Base-by-base conservation (phyloP, 352 stramenopile genomes). In the Pythium monospermum region DNA sequence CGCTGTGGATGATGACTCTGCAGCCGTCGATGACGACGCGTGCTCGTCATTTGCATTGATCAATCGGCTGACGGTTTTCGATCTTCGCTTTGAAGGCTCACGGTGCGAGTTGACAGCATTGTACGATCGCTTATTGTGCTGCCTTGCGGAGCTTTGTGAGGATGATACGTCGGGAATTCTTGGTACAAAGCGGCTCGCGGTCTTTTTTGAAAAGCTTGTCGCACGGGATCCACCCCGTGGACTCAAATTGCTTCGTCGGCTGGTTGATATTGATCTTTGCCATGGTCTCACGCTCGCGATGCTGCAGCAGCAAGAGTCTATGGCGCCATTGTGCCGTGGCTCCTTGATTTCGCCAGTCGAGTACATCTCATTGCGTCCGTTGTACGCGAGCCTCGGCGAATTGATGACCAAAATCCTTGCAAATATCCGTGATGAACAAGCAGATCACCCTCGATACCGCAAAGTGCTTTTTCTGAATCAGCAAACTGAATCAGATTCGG, bases 271-370 rank as follows among this genome's bases (percentile, higher is more conserved):
- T 2, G 82, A 93, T 47, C 73, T 90, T 3, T 74, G 66, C 3
- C 73, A 88, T 51, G 76, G 76, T 11, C 65, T 93, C 40, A 87
- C 82, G 22, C 88, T 73, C 76, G 74, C 79, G 33, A 68, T 89
- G 6, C 83, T 88, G 48, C 77, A 90, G 45, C 77, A 90, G 45
- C 48, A 79, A 1, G 65, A 80, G 2, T 71, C 83, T 16, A 69
- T 91, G 45, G 72, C 75, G 25, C 41, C 60, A 4, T 62, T 77
- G n/a, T 72, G 79, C 35, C 75, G 78, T 22, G 77, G 90, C 41
- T 66, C 80, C 19, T 43, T 87, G 19, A 35, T 81, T 2, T 66
- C 66, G 0, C 73, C 66, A 1, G 64, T 83, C 10, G 57, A 65
- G 22, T 42, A 53, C 21, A 38, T 59, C 0, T 59, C 49, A 6